Conservation (phyloP, 2,329 filamentous ascomycete genomes). For the Colletotrichum gloeosporioides region DNA sequence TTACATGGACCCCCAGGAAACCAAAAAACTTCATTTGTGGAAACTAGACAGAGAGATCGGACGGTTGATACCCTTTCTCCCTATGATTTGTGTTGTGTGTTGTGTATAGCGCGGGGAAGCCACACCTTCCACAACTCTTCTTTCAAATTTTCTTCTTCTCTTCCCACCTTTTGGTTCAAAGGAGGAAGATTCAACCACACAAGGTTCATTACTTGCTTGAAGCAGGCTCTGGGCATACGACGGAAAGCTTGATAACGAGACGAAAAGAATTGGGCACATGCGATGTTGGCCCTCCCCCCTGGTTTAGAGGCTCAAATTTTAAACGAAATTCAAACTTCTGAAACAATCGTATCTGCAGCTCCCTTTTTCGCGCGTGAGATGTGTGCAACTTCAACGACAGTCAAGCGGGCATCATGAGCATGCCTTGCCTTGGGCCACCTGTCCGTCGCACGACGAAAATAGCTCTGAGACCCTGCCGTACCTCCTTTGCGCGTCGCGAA, state of each 20-base stretch:
- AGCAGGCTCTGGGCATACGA: not conserved
- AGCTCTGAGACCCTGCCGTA: not conserved
- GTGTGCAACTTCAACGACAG: not conserved
- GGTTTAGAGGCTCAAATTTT: not conserved
- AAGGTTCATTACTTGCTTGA: not conserved
- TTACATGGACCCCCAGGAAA: not conserved
- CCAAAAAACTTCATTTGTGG: not conserved
- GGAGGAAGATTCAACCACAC: not conserved
- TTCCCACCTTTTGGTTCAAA: not conserved
- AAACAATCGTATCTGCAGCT: not conserved
- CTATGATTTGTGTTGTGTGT: not conserved
- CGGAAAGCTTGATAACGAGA: not conserved
- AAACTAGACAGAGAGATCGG: slow-evolving; percentile 16
- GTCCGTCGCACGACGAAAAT: not conserved
- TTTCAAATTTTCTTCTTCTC: not conserved
- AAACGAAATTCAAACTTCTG: not conserved
- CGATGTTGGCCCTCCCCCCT: not conserved
- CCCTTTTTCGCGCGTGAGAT: not conserved
- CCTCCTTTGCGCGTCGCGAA: not conserved
- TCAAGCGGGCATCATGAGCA: not conserved
- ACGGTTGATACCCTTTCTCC: slow-evolving; percentile 13
- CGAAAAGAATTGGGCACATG: not conserved
- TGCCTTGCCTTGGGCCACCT: not conserved
- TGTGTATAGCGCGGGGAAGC: not conserved
- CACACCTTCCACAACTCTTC: not conserved